Evolutionary conservation across 2,329 filamentous ascomycete species (phyloP), one percentile per base, ranked within the genome.

Genomic region (Claviceps digitariae): DNA sequence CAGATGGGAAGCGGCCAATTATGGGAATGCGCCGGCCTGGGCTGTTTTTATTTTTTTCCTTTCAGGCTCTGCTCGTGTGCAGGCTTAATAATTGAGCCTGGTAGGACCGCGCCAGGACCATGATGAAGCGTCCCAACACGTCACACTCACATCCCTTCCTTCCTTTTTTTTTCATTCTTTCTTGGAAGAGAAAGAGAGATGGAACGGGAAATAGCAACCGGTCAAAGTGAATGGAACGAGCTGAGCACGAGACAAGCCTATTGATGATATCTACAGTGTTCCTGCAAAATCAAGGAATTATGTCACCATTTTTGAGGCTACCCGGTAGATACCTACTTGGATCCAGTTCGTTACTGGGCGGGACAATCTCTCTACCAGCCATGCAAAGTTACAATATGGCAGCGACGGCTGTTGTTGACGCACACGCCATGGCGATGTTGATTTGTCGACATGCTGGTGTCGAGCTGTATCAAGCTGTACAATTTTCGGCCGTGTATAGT

Each of bases 1-100:
- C 52, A 56, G 48, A 56, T 54, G 50, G 53, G 29, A 34, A 34
- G 36, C 29, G 48, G 51, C 51, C 44, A 53, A 53, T 43, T 50
- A 34, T 49, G 50, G 49, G 50, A 55, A 52, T 54, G 53, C 53
- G 50, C 49, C 50, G 17, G 49, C 23, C 25, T 10, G 2, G 50
- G 36, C 45, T 36, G n/a, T 17, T 7, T 17, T 17, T n/a, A 6
- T n/a, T n/a, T 38, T 38, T 38, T 48, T 52, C 51, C 45, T 47
- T 23, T 43, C 48, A 25, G 50, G 31, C 41, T 38, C 41, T 44
- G 31, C 27, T 29, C 4, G 27, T 36, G 45, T 41, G 31, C 43
- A 23, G 51, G 44, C 15, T 25, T 7, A 45, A 25, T 45, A 17
- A 45, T 45, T 45, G 21, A 25, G 12, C 43, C 21, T 15, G 21